Conservation (phyloP, 1,284 basidiomycete species). For the Moesziomyces parantarcticus region DNA sequence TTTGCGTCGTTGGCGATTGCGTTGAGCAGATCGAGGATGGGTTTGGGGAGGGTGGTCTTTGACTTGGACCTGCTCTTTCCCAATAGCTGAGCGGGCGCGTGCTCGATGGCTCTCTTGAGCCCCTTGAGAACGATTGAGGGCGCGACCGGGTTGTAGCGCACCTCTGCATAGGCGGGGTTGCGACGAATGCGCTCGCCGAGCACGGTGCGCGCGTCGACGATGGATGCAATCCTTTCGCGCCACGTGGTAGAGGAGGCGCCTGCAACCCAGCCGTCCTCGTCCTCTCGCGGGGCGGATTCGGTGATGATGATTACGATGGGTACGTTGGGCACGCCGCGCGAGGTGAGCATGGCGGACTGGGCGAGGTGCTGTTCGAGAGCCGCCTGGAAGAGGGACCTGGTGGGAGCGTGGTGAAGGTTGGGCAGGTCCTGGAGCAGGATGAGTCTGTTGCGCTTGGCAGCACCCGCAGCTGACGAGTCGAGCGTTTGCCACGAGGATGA, state of each 20-base stretch:
- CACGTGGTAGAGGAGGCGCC: conserved; percentile 70
- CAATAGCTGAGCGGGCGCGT: not conserved
- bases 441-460: conserved; percentile 67
- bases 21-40: conserved; percentile 17
- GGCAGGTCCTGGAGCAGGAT: conserved; percentile 92
- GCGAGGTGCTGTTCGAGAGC: conserved; percentile 70
- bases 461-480: not conserved
- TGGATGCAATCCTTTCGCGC: conserved; percentile 64
- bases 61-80: not conserved
- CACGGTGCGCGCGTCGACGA: conserved; percentile 77
- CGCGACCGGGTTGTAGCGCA: conserved; percentile 91
- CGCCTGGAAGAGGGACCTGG: conserved; percentile 80
- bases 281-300: conserved; percentile 74
- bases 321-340: conserved; percentile 18
- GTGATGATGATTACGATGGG: conserved; percentile 87
- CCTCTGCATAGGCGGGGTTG: conserved; percentile 78
- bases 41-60: conserved; percentile 2
- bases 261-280: conserved; percentile 71
- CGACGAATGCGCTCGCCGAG: conserved; percentile 75
- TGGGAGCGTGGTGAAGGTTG: conserved; percentile 76
- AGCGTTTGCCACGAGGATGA: conserved; percentile 10
- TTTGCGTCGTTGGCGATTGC: conserved; percentile 79
- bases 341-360: conserved; percentile 13
- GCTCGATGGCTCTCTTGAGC: conserved; percentile 70
- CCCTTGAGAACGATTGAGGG: conserved; percentile 84